Evolutionary conservation across 208 protist genomes (phyloP).

Genomic region (Angomonas ambiguus): DNA sequence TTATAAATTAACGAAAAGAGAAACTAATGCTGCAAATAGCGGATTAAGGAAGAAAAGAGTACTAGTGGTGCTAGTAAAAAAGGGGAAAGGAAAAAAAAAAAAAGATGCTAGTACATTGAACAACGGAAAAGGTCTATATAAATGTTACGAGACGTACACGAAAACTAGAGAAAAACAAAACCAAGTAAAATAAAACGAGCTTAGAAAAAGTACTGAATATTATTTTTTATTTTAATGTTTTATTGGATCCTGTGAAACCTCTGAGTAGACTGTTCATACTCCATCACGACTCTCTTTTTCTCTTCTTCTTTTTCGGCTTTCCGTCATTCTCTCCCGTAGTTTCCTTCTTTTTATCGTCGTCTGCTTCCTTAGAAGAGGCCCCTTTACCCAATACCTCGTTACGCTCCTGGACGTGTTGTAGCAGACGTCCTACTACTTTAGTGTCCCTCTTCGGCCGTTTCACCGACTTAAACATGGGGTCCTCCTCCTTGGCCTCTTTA

Average conservation of each 20-base stretch:
- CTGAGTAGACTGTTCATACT: too few species aligned
- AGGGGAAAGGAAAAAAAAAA: background rate
- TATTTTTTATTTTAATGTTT: background rate
- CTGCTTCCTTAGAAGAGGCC: background rate
- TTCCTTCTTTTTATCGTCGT: background rate
- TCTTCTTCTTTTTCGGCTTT: background rate
- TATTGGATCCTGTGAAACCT: too few species aligned
- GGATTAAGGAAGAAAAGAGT: background rate
- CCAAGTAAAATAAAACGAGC: background rate
- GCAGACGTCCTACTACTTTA: background rate
- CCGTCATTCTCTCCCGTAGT: background rate
- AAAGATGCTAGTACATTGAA: slow-evolving; percentile 10
- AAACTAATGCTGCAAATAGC: background rate
- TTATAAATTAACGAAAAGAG: slow-evolving; percentile 3
- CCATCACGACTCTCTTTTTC: too few species aligned
- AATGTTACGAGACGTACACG: background rate
- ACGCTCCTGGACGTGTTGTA: background rate
- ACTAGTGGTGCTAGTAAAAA: background rate
- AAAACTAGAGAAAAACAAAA: background rate
- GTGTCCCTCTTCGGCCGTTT: background rate
- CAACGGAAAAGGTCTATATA: slow-evolving; percentile 12
- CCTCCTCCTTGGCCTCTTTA: background rate
- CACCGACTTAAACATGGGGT: background rate
- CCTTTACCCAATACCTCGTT: background rate
- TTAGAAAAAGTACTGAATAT: too few species aligned